Evolutionary conservation across 179 eudicot species (phyloP).

Genomic region (Beta macrorhiza): DNA sequence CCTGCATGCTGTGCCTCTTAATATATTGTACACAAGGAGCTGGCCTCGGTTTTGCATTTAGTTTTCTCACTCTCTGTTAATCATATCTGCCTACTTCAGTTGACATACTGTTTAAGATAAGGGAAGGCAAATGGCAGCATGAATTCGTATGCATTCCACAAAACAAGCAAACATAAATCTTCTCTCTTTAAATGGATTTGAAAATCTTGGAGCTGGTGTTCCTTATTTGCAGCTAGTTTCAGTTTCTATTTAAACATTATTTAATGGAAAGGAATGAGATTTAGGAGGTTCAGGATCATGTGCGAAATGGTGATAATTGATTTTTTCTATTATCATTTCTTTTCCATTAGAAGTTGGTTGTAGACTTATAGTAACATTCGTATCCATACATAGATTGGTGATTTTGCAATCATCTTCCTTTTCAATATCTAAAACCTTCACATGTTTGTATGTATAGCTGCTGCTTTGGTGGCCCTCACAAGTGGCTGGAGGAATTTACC

Average conservation of each 20-base stretch:
- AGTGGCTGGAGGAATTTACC: constrained; percentile 33
- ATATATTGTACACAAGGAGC: neutral
- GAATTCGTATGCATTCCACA: neutral
- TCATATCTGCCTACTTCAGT: neutral
- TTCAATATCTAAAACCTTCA: neutral
- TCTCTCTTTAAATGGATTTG: neutral
- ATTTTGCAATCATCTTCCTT: neutral
- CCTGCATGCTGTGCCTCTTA: neutral
- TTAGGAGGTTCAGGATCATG: neutral
- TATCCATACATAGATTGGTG: neutral
- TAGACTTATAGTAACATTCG: neutral
- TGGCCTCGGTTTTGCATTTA: neutral
- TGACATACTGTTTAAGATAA: neutral
- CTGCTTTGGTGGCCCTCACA: constrained; percentile 31
- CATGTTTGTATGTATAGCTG: constrained; percentile 25
- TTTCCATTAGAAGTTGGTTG: neutral
- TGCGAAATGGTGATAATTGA: neutral
- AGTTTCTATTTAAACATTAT: neutral
- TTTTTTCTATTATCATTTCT: neutral
- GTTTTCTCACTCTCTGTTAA: neutral
- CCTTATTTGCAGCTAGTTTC: neutral
- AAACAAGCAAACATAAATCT: neutral
- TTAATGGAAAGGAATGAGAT: neutral
- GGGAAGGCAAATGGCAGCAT: neutral
- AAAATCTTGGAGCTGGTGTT: neutral